Base-by-base conservation (phyloP, 2,329 filamentous ascomycete species). In the Nakataea oryzae region DNA sequence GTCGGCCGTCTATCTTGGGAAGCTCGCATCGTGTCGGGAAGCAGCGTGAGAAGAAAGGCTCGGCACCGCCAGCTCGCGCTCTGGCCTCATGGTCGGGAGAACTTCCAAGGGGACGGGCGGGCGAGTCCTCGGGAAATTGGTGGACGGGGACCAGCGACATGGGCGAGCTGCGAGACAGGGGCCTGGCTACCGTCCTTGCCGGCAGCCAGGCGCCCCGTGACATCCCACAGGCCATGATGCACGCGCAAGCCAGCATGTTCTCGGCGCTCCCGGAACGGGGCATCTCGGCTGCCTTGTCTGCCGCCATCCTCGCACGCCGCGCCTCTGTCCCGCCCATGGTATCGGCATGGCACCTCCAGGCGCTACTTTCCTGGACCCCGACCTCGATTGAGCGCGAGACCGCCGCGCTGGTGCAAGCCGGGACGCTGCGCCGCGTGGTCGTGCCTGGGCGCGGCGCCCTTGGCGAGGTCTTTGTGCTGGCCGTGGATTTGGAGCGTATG, bases 371-470 rank as follows among this genome's bases (percentile, higher is more conserved):
- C 27, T 12, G 26, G 34, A 85, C 83, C 2, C 83, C 87, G 1
- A 89, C 87, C 0, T 78, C 76, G 1, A 84, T 85, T 1, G 88
- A 91, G 72, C 78, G 88, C 57, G 88, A 90, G 70, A 78, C 89
- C 26, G 86, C 82, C 3, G 80, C 85, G 67, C 76, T 91, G 47
- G 72, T 82, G 24, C 75, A 78, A 14, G 76, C 75, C 13, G 87
- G 88, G 0, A 74, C 80, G 5, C 64, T 91, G 57, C 76, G 86
- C 55, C 84, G 83, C 69, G 77, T 91, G 13, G 79, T 81, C 2
- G 81, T 91, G n/a, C 82, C 85, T 14, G 76, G 82, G 50, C 76
- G 86, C 13, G 85, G 78, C 3, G 75, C 75, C 21, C 78, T 84
- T 58, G 86, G 87, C 14, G 88, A 92, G 70, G 84, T 83, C 1